phyloP scores from a whole-genome alignment of 441 rosid species.

The Hypseocharis bilobata region DNA sequence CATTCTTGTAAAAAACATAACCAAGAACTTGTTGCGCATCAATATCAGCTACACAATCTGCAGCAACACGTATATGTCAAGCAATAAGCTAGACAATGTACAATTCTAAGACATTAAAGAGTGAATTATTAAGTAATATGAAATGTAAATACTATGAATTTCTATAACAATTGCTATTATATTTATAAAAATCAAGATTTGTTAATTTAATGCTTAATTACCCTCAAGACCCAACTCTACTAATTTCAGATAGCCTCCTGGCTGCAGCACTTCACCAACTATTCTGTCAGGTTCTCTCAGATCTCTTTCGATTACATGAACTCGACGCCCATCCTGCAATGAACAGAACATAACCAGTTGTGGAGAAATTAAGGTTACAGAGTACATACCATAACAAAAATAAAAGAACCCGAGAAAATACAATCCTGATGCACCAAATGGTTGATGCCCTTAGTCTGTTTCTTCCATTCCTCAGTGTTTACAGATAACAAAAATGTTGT shows the following conservation, averaged over 20 bases:
- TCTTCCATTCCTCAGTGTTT: no score
- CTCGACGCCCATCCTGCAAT: slow-evolving; percentile 7
- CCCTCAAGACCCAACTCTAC: slow-evolving; percentile 1
- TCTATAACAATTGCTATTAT: no score
- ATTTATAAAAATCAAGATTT: background rate
- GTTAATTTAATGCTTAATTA: background rate
- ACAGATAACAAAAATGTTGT: no score
- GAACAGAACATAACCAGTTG: background rate
- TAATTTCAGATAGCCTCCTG: slow-evolving; percentile 6
- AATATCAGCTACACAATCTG: background rate
- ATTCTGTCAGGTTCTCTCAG: slow-evolving; percentile 1
- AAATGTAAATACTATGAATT: background rate
- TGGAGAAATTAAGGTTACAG: background rate
- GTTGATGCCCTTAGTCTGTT: no score
- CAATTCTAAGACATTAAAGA: background rate
- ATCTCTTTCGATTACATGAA: slow-evolving; percentile 9
- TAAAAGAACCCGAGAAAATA: no score
- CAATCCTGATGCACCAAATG: no score
- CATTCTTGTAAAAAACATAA: slow-evolving; percentile 16
- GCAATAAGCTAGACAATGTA: background rate
- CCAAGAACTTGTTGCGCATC: slow-evolving; percentile 16
- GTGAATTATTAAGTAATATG: no score
- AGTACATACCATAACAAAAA: no score
- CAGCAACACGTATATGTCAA: background rate
- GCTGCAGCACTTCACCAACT: slow-evolving; percentile 4